Base-by-base conservation (phyloP, 192 early-diverging fungal species). In the Rhizophagus sp. region DNA sequence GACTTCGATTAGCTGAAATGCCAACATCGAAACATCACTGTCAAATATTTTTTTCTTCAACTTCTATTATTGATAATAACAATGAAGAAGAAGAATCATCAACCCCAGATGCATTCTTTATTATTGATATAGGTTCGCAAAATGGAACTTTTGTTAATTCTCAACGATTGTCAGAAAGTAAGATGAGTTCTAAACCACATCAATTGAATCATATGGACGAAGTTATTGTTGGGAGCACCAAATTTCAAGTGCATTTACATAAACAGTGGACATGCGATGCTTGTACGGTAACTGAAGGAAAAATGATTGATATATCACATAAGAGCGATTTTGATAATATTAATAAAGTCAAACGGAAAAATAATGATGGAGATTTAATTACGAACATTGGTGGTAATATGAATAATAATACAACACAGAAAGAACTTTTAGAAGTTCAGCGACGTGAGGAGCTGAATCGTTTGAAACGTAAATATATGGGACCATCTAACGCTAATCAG, bases 101-200 rank as follows among this genome's bases (percentile, higher is more conserved):
- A 50, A 19, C 33, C 33, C 50, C 49, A 34, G 79, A 71, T 62
- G 67, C 79, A 6, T 83, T 90, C 24, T 90, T 80, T 79, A 81
- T 93, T 36, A 81, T 90, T 30, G 92, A 93, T 73, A 82, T 81
- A 30, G 92, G 92, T 25, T 95, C 93, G 15, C 90, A 89, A 27
- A 91, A 95, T 76, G 93, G 93, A 17, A 95, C 93, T 1, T 91
- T 91, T 82, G 82, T 93, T 44, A 93, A 95, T 78, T 84, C 81
- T 11, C 39, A 75, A 30, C 82, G 93, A 50, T 81, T 95, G 19
- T 92, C 92, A 0, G 84, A 89, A 17, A 64, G 90, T 39, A 95
- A 93, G 67, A 61, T 80, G 25, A 84, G 88, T 41, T 92, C 90
- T 79, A 81, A 86, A 65, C 93, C 93, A 0, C 67, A 67, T 11